Base-by-base conservation (phyloP, 305 asterid species). In the Fraxinus platypoda region DNA sequence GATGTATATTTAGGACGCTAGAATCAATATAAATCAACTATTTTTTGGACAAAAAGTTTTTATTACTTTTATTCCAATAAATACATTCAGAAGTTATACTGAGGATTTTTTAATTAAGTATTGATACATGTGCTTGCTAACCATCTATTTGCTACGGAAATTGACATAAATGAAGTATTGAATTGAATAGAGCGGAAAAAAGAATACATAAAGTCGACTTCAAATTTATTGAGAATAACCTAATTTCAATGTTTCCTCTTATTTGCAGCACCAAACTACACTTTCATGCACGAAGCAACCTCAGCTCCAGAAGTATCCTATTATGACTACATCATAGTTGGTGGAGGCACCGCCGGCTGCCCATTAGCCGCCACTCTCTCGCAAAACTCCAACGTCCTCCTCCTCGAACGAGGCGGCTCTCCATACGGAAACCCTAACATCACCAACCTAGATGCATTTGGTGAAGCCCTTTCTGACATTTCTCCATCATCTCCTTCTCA, bases 291-390 rank as follows among this genome's bases (percentile, higher is more conserved):
- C 31, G 77, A 90, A 57, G 98, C 97, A 19, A 95, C 93, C 62
- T 81, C 94, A 13, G 95, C 98, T 2, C 97, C 97, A 4, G 26
- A 74, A 3, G 21, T 80, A 17, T 93, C 98, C 5, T 81, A 88
- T 88, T 94, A 91, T 80, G 97, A 93, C 88, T 95, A 93, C 92
- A 92, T 95, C 85, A 84, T 95, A 26, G 78, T 95, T 66, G 98
- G 98, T 5, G 98, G 98, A 66, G 98, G 98, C 75, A 95, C 98
- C 73, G 91, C 97, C 80, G 98, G 98, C 87, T 92, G 98, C 87
- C 98, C 98, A 23, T 85, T 93, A 76, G 98, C 98, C 85, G 97
- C 98, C 87, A 93, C 98, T 0, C 98, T 95, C 13, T 95, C 98
- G 3, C 88, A 87, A 2, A 92, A 86, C 83, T 83, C 86, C 77